These are phyloP conservation scores for Macrophomina phaseolina DNA, from an alignment of 2,329 filamentous ascomycete species.

Conservation along the genomic window DNA sequence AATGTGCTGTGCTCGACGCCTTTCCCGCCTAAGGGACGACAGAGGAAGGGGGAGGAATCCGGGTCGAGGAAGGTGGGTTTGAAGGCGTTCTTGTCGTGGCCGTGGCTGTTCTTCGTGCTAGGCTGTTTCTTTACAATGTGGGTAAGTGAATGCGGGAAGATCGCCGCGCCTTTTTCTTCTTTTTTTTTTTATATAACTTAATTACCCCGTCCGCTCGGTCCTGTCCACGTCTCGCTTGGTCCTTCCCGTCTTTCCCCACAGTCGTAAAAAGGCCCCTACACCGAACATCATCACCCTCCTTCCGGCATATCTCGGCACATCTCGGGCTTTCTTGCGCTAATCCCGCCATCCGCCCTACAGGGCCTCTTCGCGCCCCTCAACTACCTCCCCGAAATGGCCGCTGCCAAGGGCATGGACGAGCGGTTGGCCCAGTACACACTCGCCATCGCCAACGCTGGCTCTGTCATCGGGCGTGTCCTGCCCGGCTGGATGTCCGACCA, in stretches of 20 bases:
- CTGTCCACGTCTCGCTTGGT: too few relatives aligned
- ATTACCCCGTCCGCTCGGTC: too few relatives aligned
- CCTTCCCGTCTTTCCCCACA: too few relatives aligned
- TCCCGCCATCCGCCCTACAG: constrained; percentile 37
- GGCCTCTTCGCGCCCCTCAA: constrained; percentile 57
- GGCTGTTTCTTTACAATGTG: constrained; percentile 29
- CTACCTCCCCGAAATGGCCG: constrained; percentile 63
- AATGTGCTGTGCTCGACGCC: constrained; percentile 22
- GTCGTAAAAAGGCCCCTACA: too few relatives aligned
- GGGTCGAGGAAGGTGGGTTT: neutral
- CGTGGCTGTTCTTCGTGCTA: constrained; percentile 26
- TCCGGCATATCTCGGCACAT: constrained; percentile 30
- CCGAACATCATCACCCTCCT: neutral
- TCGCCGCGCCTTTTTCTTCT: neutral
- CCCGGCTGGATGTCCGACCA: constrained; percentile 53
- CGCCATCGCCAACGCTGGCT: constrained; percentile 49
- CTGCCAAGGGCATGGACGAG: constrained; percentile 54
- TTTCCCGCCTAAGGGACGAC: constrained; percentile 17
- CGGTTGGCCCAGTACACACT: constrained; percentile 56
- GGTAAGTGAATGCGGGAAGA: constrained; percentile 6
- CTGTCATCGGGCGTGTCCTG: constrained; percentile 47
- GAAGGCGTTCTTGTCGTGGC: constrained; percentile 18
- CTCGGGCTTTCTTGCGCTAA: constrained; percentile 35
- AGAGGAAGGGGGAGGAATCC: constrained; percentile 1
- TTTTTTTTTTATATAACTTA: neutral